Percentiles rank a stretch among this genome's conserved stretches.
phyloP scores from a whole-genome alignment of 1,284 basidiomycete species.

The Ustilago shanxiensis region DNA sequence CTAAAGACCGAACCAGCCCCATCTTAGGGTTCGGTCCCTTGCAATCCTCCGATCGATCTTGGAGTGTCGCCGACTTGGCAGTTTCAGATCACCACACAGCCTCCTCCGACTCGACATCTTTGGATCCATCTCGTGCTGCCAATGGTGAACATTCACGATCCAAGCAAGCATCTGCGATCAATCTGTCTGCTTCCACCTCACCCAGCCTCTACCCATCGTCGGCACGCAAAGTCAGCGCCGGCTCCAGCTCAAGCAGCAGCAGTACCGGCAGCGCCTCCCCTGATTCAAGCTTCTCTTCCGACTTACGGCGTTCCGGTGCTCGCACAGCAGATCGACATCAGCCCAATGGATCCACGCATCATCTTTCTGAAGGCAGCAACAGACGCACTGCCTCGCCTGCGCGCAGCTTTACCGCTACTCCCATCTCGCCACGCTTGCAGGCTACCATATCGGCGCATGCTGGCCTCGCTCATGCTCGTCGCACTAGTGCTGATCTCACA shows the following conservation, averaged over 20 bases:
- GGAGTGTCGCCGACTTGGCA: constrained; percentile 29
- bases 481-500: constrained; percentile 33
- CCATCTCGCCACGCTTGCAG: constrained; percentile 58
- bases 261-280: constrained; percentile 40
- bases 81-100: constrained; percentile 14
- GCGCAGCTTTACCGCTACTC: constrained; percentile 38
- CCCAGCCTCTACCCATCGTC: constrained; percentile 20
- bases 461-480: constrained; percentile 35
- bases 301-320: constrained; percentile 22
- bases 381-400: constrained; percentile 51
- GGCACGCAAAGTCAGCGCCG: constrained; percentile 37
- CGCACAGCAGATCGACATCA: constrained; percentile 30
- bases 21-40: constrained; percentile 49
- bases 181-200: constrained; percentile 17
- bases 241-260: constrained; percentile 35
- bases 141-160: constrained; percentile 29
- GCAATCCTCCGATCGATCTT: constrained; percentile 33
- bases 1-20: constrained; percentile 55
- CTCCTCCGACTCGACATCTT: constrained; percentile 17
- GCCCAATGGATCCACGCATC: constrained; percentile 26
- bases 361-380: constrained; percentile 24
- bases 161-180: constrained; percentile 16
- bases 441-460: constrained; percentile 44
- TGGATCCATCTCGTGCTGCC: constrained; percentile 26
- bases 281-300: constrained; percentile 31